phyloP scores from a whole-genome alignment of 1,284 basidiomycete species.

The Ganoderma multipileum region DNA sequence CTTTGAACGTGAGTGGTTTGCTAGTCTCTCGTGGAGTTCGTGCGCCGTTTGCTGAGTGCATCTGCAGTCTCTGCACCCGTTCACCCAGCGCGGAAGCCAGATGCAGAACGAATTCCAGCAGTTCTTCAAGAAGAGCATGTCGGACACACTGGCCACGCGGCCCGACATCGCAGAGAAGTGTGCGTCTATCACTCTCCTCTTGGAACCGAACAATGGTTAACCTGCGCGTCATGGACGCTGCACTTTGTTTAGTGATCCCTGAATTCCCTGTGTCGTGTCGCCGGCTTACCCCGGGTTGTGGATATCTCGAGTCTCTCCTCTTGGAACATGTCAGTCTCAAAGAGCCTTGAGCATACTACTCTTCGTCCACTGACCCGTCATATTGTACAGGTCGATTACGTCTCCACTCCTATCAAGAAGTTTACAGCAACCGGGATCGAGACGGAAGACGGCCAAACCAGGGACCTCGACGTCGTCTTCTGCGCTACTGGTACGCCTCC shows the following conservation, averaged over 20 bases:
- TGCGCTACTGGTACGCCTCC: conserved; percentile 39
- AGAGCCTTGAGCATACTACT: neutral
- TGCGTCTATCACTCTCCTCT: conserved; percentile 29
- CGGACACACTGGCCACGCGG: conserved; percentile 56
- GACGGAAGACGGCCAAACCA: conserved; percentile 56
- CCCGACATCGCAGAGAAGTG: conserved; percentile 65
- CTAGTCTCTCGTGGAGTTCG: neutral
- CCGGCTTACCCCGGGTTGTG: conserved; percentile 67
- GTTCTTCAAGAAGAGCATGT: conserved; percentile 55
- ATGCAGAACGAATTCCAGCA: conserved; percentile 48
- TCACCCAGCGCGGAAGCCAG: conserved; percentile 51
- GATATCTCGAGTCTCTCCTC: conserved; percentile 67
- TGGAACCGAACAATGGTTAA: neutral
- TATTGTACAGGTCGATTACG: conserved; percentile 54
- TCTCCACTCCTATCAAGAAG: conserved; percentile 54
- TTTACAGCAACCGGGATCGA: conserved; percentile 62
- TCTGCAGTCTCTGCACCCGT: conserved; percentile 50
- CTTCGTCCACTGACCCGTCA: neutral
- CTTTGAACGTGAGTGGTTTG: conserved; percentile 53
- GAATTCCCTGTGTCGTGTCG: conserved; percentile 63
- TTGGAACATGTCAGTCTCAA: conserved; percentile 58
- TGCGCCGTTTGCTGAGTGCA: neutral
- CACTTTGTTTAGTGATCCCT: conserved; percentile 53
- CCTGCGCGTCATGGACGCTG: neutral
- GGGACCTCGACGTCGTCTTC: conserved; percentile 62